Percentiles rank a stretch among this genome's conserved stretches.
Conservation (phyloP, 169 alveolate species). For the Eimeria brunetti region DNA sequence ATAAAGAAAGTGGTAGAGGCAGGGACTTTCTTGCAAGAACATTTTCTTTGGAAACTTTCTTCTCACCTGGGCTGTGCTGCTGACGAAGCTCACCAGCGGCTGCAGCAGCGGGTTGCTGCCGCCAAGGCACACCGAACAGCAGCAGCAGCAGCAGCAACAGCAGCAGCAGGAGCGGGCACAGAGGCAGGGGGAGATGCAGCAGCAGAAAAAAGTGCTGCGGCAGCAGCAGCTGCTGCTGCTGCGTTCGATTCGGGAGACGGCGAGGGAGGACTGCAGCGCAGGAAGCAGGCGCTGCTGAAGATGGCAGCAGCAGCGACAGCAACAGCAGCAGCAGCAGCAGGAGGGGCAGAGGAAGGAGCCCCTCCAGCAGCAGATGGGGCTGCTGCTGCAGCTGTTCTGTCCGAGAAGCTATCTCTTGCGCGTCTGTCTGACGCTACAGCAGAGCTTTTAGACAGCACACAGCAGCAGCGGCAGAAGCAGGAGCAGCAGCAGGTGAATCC, state of each 20-base stretch:
- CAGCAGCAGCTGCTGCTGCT: conserved; percentile 57
- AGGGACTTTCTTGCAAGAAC: conserved; percentile 66
- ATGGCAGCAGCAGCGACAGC: conserved; percentile 66
- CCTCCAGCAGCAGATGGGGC: conserved; percentile 4
- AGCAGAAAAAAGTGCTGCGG: neutral
- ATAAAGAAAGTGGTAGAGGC: conserved; percentile 7
- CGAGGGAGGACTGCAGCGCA: conserved; percentile 45
- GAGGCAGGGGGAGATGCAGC: neutral
- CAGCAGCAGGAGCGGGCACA: conserved; percentile 3
- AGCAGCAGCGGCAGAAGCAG: conserved; percentile 23
- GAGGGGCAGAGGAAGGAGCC: neutral
- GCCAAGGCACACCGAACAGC: neutral
- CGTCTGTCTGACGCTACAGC: conserved; percentile 66
- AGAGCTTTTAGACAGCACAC: neutral
- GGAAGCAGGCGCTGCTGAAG: conserved; percentile 58
- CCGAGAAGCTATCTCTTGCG: conserved; percentile 36
- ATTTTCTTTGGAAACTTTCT: conserved; percentile 6
- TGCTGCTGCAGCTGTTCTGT: conserved; percentile 34
- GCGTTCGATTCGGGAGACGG: conserved; percentile 30
- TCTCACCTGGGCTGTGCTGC: conserved; percentile 11
- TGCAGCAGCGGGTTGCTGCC: conserved; percentile 52
- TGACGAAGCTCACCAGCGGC: conserved; percentile 29
- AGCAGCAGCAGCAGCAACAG: neutral
- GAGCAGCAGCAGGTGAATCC: conserved; percentile 22
- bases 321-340: conserved; percentile 30